Percentiles rank a stretch among this genome's conserved stretches.
Evolutionary conservation across 805 yeast genomes (phyloP).

Genomic region (Starmerella apicola): DNA sequence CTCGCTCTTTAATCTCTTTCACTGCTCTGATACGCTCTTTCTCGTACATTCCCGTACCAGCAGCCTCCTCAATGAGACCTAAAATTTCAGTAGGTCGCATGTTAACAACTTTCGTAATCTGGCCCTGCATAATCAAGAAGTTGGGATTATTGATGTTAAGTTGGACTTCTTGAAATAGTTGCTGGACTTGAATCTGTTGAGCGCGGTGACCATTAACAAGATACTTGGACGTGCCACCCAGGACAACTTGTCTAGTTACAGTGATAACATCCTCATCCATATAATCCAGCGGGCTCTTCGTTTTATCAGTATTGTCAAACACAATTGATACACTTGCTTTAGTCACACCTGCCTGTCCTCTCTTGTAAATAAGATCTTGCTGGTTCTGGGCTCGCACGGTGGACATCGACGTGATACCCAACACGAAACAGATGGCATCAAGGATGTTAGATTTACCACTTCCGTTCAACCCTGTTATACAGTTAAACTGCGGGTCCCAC

Average conservation of each 20-base stretch:
- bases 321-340: constrained; percentile 94
- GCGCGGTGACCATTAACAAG: constrained; percentile 93
- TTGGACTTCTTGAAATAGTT: constrained; percentile 86
- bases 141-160: constrained; percentile 93
- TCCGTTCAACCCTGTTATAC: constrained; percentile 95
- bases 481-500: constrained; percentile 96
- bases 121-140: constrained; percentile 96
- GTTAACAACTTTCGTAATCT: constrained; percentile 89
- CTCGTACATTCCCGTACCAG: constrained; percentile 93
- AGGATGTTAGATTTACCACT: constrained; percentile 93
- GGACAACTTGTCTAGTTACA: constrained; percentile 78
- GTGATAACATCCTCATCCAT: constrained; percentile 56
- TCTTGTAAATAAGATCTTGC: constrained; percentile 87
- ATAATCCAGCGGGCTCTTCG: constrained; percentile 77
- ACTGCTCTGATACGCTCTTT: constrained; percentile 86
- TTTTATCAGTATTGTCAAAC: constrained; percentile 70
- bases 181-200: constrained; percentile 83
- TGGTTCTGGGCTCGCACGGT: constrained; percentile 87
- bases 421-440: constrained; percentile 96
- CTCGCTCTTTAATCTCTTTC: constrained; percentile 83
- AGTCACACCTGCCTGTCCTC: constrained; percentile 97
- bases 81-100: constrained; percentile 89
- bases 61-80: constrained; percentile 91
- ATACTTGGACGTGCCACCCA: constrained; percentile 88
- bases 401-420: constrained; percentile 90